Evolutionary conservation across 306 rosid genomes (phyloP).

Genomic region (Quercus berberidifolia): DNA sequence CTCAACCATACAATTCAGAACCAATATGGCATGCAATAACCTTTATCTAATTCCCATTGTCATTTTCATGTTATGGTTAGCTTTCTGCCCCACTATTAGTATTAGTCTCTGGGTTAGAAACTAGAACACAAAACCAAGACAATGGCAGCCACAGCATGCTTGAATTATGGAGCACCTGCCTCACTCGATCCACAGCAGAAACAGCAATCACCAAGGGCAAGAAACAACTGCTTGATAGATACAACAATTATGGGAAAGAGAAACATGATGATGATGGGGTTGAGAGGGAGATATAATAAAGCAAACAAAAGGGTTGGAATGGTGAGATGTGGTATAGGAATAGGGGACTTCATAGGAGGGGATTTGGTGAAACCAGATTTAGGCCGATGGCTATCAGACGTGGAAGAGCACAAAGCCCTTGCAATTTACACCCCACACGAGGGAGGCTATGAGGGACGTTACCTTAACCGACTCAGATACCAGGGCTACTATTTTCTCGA

Average conservation of each 20-base stretch:
- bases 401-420: constrained; percentile 90
- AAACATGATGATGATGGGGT: constrained; percentile 6
- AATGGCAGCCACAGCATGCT: constrained; percentile 57
- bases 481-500: constrained; percentile 93
- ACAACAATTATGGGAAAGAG: constrained; percentile 8
- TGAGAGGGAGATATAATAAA: constrained; percentile 24
- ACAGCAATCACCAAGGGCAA: constrained; percentile 14
- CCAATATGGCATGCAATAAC: not conserved
- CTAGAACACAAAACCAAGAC: not conserved
- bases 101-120: not conserved
- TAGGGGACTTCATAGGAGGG: constrained; percentile 85
- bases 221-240: not conserved
- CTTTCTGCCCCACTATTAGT: not conserved
- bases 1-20: constrained; percentile 57
- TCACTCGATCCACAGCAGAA: constrained; percentile 18
- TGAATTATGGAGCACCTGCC: constrained; percentile 41
- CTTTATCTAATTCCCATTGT: constrained; percentile 7
- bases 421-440: constrained; percentile 94
- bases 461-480: constrained; percentile 56
- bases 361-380: constrained; percentile 67
- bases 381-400: constrained; percentile 82
- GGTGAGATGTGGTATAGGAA: constrained; percentile 56
- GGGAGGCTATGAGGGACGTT: constrained; percentile 92
- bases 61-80: constrained; percentile 3
- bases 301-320: constrained; percentile 28